These are phyloP conservation scores for Ascoidea asiatica DNA, from an alignment of 805 yeast species.

Conservation along the genomic window DNA sequence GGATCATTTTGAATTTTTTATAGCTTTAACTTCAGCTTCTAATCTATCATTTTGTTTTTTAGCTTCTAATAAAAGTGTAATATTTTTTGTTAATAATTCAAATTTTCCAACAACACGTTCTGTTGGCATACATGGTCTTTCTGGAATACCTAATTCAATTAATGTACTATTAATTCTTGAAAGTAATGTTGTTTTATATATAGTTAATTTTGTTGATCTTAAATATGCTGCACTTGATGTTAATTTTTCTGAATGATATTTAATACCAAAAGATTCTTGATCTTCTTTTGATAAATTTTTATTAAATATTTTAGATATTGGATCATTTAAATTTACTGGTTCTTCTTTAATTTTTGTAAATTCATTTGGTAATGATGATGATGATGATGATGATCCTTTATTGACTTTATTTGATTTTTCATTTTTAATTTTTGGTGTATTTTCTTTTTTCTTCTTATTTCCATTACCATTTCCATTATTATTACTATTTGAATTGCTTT, in stretches of 20 bases:
- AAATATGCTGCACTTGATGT: constrained; percentile 66
- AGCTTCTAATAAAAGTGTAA: constrained; percentile 62
- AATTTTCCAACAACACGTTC: constrained; percentile 61
- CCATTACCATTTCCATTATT: constrained; percentile 11
- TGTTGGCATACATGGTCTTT: constrained; percentile 82
- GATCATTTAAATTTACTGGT: constrained; percentile 3
- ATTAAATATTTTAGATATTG: constrained; percentile 27
- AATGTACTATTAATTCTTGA: constrained; percentile 44
- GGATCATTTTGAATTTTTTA: constrained; percentile 12
- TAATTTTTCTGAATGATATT: constrained; percentile 61
- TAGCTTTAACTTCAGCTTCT: constrained; percentile 57
- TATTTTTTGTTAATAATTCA: constrained; percentile 59
- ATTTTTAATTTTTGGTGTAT: constrained; percentile 9
- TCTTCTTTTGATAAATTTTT: constrained; percentile 59
- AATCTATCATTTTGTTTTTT: constrained; percentile 81
- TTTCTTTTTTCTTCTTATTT: neutral
- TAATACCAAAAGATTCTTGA: constrained; percentile 73
- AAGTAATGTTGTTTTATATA: constrained; percentile 67
- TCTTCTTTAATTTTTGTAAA: constrained; percentile 7
- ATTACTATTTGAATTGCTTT: constrained; percentile 18
- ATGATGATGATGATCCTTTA: constrained; percentile 13
- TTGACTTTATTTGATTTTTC: constrained; percentile 16
- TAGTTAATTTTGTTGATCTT: constrained; percentile 66
- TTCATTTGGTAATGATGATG: constrained; percentile 7
- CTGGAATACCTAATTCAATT: constrained; percentile 68